A percentile compares a stretch with the other conserved stretches of the same genome.
Evolutionary conservation across 805 yeast genomes (phyloP).

Genomic region (Schizosaccharomyces japonicus): DNA sequence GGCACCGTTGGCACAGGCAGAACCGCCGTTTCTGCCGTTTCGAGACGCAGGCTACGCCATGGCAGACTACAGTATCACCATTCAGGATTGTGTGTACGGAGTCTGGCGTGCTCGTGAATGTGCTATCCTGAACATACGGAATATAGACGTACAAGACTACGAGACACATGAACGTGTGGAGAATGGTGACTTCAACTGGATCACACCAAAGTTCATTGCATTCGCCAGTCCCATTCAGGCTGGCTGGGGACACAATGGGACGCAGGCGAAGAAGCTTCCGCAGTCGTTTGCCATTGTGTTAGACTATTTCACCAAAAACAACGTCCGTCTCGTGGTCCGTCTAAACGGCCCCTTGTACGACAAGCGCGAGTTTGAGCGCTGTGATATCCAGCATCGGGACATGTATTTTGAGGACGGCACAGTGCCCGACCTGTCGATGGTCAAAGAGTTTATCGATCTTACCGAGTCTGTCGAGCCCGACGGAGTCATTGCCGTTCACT

Average conservation of each 20-base stretch:
- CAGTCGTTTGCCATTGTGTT: constrained; percentile 45
- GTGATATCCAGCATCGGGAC: constrained; percentile 73
- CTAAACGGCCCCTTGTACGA: constrained; percentile 81
- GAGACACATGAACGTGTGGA: constrained; percentile 89
- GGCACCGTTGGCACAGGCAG: constrained; percentile 78
- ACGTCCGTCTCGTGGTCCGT: constrained; percentile 75
- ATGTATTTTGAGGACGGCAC: constrained; percentile 97
- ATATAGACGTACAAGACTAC: constrained; percentile 75
- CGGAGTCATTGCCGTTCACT: constrained; percentile 94
- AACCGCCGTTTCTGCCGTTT: constrained; percentile 83
- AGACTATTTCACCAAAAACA: constrained; percentile 42
- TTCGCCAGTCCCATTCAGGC: constrained; percentile 70
- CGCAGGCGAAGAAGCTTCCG: constrained; percentile 20
- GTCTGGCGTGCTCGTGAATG: constrained; percentile 94
- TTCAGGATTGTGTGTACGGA: constrained; percentile 88
- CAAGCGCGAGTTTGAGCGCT: constrained; percentile 52
- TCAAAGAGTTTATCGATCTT: constrained; percentile 79
- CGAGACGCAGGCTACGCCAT: constrained; percentile 93
- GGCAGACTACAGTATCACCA: constrained; percentile 79
- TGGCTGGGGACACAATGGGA: constrained; percentile 31
- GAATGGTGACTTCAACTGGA: constrained; percentile 82
- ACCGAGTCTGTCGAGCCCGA: constrained; percentile 63
- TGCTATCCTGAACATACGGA: constrained; percentile 62
- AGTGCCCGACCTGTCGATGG: constrained; percentile 85
- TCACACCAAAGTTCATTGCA: constrained; percentile 85